Evolutionary conservation across 2,329 filamentous ascomycete species (phyloP), one percentile per base, ranked within the genome.

Genomic region (Endocalyx cinctus): DNA sequence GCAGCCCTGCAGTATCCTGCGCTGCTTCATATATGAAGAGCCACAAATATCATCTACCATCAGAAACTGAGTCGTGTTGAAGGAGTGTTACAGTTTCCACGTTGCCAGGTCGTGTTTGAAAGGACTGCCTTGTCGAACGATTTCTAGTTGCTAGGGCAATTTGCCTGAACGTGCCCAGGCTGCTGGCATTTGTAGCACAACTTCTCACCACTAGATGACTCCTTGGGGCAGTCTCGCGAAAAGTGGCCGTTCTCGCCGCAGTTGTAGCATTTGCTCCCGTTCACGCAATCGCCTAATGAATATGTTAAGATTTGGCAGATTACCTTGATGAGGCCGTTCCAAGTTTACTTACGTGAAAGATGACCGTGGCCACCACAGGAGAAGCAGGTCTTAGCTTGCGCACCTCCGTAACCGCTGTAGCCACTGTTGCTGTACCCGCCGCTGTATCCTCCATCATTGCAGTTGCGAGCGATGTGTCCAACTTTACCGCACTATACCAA

Each of bases 261-360:
- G 80, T 96, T 96, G 82, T 97, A 98, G 83, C 92, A 98, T 77
- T 97, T 97, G 75, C 94, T 90, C 57, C 92, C 92, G 66, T 97
- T 94, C 54, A 90, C 94, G 70, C 92, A 98, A 69, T 97, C 92
- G 51, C 77, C 76, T 79, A 37, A 6, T 14, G 31, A 25, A 12
- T 5, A 17, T 4, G 30, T 31, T 31, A 51, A 36, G 31, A 25
- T 33, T 27, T n/a, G n/a, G n/a, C n/a, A 20, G 34, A 29, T 25
- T 26, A 15, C 10, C 23, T n/a, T 11, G 11, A 22, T n/a, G 10
- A 17, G 19, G 27, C 27, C n/a, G 23, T 13, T 17, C 6, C 17
- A 15, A 27, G 5, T 19, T 19, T 10, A 72, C 75, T 57, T 60
- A 74, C 89, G 84, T 60, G 86, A 89, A 84, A 95, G 90, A 74